A percentile compares a stretch with the other conserved stretches of the same genome.
Evolutionary conservation across 768 basidiomycete species (phyloP).

Genomic region (Lactarius trivialis): DNA sequence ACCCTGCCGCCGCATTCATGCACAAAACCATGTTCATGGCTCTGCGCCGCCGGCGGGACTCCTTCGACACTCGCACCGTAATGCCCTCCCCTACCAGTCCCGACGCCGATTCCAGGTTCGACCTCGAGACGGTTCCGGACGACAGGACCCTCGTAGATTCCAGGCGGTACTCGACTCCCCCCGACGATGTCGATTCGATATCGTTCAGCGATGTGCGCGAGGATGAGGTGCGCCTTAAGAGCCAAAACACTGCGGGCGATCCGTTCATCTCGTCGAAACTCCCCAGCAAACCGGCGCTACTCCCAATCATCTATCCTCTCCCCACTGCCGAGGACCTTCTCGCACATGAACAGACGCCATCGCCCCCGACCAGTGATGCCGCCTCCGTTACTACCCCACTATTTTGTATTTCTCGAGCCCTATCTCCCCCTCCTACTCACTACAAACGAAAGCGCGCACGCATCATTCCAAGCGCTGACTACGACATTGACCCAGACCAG

Average conservation of each 20-base stretch:
- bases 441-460: slow-evolving; percentile 17
- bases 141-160: slow-evolving; percentile 15
- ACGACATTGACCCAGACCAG: slow-evolving; percentile 6
- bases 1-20: neutral
- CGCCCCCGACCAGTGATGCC: neutral
- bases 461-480: slow-evolving; percentile 8
- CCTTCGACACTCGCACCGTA: neutral
- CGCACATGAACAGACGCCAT: slow-evolving; percentile 1
- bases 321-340: slow-evolving; percentile 9
- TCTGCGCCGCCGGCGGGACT: slow-evolving; percentile 3
- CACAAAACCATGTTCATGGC: neutral
- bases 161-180: neutral
- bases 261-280: neutral
- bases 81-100: neutral
- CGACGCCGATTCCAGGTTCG: neutral
- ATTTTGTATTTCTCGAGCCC: neutral
- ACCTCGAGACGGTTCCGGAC: slow-evolving; percentile 9
- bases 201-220: neutral
- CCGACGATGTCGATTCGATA: neutral
- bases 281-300: neutral
- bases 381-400: neutral
- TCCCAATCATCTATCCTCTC: slow-evolving; percentile 18
- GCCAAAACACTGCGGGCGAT: neutral
- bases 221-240: neutral
- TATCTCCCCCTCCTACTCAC: slow-evolving; percentile 15